These are phyloP conservation scores for Angomonas desouzai DNA, from an alignment of 208 protist genomes.

Conservation along the genomic window DNA sequence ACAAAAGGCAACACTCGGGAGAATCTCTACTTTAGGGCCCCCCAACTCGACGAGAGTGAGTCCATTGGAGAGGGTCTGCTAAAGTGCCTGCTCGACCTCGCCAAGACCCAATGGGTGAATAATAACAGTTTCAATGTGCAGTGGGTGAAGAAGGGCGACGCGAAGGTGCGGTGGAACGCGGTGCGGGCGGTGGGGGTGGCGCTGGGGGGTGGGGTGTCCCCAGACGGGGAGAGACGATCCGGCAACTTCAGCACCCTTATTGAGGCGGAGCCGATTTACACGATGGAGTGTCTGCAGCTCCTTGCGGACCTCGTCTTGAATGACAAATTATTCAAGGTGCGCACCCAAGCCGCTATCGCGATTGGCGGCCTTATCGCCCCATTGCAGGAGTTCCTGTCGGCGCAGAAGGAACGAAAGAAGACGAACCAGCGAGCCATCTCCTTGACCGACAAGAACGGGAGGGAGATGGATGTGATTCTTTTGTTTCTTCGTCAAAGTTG, in stretches of 20 bases:
- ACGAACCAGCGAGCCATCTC: neutral
- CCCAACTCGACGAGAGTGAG: neutral
- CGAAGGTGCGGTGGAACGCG: neutral
- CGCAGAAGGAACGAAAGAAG: neutral
- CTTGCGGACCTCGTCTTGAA: neutral
- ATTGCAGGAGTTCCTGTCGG: neutral
- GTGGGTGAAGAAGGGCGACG: neutral
- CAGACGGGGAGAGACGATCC: neutral
- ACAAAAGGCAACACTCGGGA: too few species aligned
- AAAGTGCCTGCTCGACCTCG: neutral
- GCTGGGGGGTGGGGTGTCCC: neutral
- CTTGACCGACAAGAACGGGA: neutral
- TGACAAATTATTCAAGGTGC: slow-evolving; percentile 3
- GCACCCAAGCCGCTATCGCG: slow-evolving; percentile 1
- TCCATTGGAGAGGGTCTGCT: neutral
- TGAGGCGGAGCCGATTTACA: neutral
- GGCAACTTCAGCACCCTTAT: neutral
- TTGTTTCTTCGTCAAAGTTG: neutral
- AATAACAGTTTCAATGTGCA: neutral
- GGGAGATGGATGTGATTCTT: neutral
- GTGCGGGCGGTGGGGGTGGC: neutral
- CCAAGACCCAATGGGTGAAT: neutral
- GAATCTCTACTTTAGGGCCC: neutral
- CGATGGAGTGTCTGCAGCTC: neutral
- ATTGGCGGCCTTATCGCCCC: neutral